Base-by-base conservation (phyloP, 2,329 filamentous ascomycete species). In the Shiraia sp. region DNA sequence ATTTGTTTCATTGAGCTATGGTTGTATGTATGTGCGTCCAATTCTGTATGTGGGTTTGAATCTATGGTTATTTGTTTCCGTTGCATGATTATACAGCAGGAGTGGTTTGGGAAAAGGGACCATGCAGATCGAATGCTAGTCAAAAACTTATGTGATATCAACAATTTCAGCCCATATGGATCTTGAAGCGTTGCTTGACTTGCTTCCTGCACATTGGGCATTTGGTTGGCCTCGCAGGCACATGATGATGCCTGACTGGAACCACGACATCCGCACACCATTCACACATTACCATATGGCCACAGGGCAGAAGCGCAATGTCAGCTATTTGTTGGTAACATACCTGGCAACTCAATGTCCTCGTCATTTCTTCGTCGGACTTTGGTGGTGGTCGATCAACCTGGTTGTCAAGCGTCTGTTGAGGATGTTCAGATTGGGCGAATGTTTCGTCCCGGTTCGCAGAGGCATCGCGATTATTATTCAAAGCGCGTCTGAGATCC, bases 231-330 rank as follows among this genome's bases (percentile, higher is more conserved):
- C 66, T 57, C n/a, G 53, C 36, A 13, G 74, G 73, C 23, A 72
- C 57, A 53, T 75, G 72, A 19, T 64, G 54, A 41, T 69, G 60
- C 54, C 68, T 68, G 1, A 71, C 65, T 2, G 77, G 77, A 24
- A 76, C 69, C 31, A 75, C 71, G 35, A 76, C 70, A 35, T 78
- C 75, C 3, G 75, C 76, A 49, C 78, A 81, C 77, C 77, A 81
- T 27, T 71, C 64, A 53, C 78, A 81, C 69, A 81, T 75, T 24
- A 76, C 70, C 47, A 79, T 69, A 56, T 81, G 78, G 0, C 78
- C 78, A 45, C 78, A 81, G 1, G 78, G 78, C 25, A 80, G 51
- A 13, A 78, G 63, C 2, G 75, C 77, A 6, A 75, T 74, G 45
- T 80, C 75, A 1, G 79, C 75, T 2, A 75, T 34, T 53, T 81